These are phyloP conservation scores for Suhomyces bribrorum DNA, from an alignment of 1,139 yeast genomes.

Conservation along the genomic window DNA sequence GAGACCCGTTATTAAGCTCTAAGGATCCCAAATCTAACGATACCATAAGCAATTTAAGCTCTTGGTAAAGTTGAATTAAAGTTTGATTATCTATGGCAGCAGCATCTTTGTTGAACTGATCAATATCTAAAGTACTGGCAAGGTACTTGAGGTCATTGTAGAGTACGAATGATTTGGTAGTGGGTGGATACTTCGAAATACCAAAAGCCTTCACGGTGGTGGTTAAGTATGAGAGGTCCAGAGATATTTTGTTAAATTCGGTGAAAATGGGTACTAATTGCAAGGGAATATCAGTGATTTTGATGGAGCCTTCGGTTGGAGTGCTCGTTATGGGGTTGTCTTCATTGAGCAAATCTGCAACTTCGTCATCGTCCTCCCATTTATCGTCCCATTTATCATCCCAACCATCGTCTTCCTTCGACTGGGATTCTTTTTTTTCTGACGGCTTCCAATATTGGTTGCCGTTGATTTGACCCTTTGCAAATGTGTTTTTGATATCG, in stretches of 20 bases:
- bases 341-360: conserved; percentile 8
- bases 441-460: conserved; percentile 3
- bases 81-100: conserved; percentile 26
- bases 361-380: conserved; percentile 19
- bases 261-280: conserved; percentile 23
- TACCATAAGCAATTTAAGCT: conserved; percentile 19
- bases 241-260: conserved; percentile 21
- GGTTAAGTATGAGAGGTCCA: conserved; percentile 16
- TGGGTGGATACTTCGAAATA: conserved; percentile 33
- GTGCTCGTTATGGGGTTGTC: conserved; percentile 3
- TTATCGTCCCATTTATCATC: conserved; percentile 23
- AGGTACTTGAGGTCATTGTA: conserved; percentile 39
- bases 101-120: conserved; percentile 22
- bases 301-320: background rate
- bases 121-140: conserved; percentile 14
- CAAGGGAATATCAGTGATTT: conserved; percentile 25
- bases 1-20: conserved; percentile 4
- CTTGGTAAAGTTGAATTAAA: conserved; percentile 23
- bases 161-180: conserved; percentile 34
- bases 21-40: conserved; percentile 19
- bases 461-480: background rate
- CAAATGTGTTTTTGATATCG: conserved; percentile 19
- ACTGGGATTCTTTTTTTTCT: background rate
- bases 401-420: conserved; percentile 19
- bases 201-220: conserved; percentile 36